Evolutionary conservation across 148 eudicot genomes (phyloP).

Genomic region (Camellia lanceoleosa): DNA sequence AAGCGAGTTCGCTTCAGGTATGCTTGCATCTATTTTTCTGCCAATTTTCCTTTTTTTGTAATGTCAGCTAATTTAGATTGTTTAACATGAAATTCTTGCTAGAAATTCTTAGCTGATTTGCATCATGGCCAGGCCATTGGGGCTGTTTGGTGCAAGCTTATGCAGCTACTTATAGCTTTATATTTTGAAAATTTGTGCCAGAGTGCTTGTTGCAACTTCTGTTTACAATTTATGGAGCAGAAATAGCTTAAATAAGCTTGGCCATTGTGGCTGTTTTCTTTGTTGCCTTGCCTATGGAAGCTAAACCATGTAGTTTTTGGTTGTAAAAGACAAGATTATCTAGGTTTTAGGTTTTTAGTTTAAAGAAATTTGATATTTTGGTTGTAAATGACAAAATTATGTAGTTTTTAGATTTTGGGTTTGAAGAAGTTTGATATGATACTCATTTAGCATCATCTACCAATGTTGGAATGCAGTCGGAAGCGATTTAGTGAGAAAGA

Average conservation of each 20-base stretch:
- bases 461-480: conserved; percentile 57
- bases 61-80: neutral
- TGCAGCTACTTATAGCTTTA: too few relatives aligned
- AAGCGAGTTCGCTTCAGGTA: conserved; percentile 98
- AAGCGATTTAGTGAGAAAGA: conserved; percentile 92
- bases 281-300: neutral
- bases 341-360: neutral
- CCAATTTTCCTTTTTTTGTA: neutral
- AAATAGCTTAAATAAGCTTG: too few relatives aligned
- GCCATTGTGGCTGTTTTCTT: neutral
- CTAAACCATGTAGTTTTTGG: neutral
- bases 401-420: neutral
- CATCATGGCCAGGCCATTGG: neutral
- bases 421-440: conserved; percentile 6
- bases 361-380: neutral
- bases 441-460: neutral
- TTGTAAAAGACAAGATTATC: neutral
- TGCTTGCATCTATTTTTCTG: conserved; percentile 16
- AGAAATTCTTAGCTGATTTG: neutral
- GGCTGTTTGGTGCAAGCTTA: too few relatives aligned
- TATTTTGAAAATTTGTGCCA: too few relatives aligned
- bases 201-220: too few relatives aligned
- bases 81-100: conserved; percentile 2
- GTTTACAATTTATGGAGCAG: too few relatives aligned
- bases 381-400: neutral